Evolutionary conservation across 1,284 basidiomycete species (phyloP), one percentile per base, ranked within the genome.

Genomic region (Hemileia vastatrix): DNA sequence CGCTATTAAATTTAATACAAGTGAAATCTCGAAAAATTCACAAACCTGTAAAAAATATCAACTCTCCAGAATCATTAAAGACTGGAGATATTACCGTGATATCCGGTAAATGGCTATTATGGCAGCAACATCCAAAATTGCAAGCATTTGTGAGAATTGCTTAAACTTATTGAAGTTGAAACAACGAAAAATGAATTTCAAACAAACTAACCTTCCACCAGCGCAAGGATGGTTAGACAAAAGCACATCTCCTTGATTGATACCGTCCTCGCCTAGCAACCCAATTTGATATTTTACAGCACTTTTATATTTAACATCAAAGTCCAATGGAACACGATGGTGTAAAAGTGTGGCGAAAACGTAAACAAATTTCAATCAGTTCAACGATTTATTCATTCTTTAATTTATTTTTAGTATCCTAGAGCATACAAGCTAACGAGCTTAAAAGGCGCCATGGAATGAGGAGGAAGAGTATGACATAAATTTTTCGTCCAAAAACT

Each of bases 211-310:
- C 57, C 57, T 59, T 74, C 88, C 90, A 63, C 90, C 90, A 5
- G 90, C 88, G 64, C 85, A 82, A 1, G 90, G 90, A 43, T 87
- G 89, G 77, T 92, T 93, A 53, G 88, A 87, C 86, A 92, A 86
- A 62, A 93, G 78, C 15, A 94, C 91, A 76, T 93, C 90, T 15
- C 90, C 90, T 67, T 88, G 85, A 75, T 86, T 85, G 52, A 90
- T 78, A 18, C 78, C 77, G 36, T 43, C 51, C 66, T 81, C 80
- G 54, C 81, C 82, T 68, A 90, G 81, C 11, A 86, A 78, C 36
- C 85, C 83, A 83, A 90, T 88, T 77, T 93, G 90, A 73, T 90
- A 91, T 75, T 86, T 87, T 55, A 93, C 89, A 0, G 90, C 89
- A 73, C 89, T 90, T 53, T 19, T 32, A 19, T 19, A 31, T 43